These are phyloP conservation scores for Arthrinium phaeospermum DNA, from an alignment of 2,329 filamentous ascomycete genomes.

Conservation along the genomic window DNA sequence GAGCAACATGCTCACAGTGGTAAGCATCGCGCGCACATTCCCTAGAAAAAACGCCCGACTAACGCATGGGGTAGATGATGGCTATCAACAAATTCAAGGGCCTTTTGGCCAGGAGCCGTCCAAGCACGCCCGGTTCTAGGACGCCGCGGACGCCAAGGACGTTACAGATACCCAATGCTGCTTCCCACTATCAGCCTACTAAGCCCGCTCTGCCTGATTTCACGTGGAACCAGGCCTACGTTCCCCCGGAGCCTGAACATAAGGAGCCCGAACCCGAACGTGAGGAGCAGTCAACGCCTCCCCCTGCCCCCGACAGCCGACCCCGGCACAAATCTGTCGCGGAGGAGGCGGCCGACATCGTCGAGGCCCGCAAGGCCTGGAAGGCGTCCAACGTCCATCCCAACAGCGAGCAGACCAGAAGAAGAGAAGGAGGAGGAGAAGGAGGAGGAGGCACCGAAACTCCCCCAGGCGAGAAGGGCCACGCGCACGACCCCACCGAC, in stretches of 20 bases:
- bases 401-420: conserved; percentile 33
- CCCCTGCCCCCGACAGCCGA: conserved; percentile 28
- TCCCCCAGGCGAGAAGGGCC: conserved; percentile 56
- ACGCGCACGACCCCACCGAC: conserved; percentile 68
- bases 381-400: conserved; percentile 38
- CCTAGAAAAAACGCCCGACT: conserved; percentile 25
- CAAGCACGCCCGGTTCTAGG: conserved; percentile 46
- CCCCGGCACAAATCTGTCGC: conserved; percentile 41
- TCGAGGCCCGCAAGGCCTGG: conserved; percentile 53
- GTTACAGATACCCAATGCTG: conserved; percentile 28
- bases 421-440: conserved; percentile 27
- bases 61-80: conserved; percentile 68
- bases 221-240: background rate
- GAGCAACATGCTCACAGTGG: conserved; percentile 82
- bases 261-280: background rate
- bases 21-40: conserved; percentile 44
- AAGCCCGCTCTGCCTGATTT: background rate
- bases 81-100: conserved; percentile 89
- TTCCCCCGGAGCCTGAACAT: background rate
- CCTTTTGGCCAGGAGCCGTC: conserved; percentile 60
- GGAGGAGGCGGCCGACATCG: conserved; percentile 55
- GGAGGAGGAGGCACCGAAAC: conserved; percentile 25
- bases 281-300: conserved; percentile 15
- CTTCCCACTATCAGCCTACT: background rate
- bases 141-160: conserved; percentile 28